These are phyloP conservation scores for Lactarius vividus DNA, from an alignment of 768 basidiomycete species.

Conservation along the genomic window DNA sequence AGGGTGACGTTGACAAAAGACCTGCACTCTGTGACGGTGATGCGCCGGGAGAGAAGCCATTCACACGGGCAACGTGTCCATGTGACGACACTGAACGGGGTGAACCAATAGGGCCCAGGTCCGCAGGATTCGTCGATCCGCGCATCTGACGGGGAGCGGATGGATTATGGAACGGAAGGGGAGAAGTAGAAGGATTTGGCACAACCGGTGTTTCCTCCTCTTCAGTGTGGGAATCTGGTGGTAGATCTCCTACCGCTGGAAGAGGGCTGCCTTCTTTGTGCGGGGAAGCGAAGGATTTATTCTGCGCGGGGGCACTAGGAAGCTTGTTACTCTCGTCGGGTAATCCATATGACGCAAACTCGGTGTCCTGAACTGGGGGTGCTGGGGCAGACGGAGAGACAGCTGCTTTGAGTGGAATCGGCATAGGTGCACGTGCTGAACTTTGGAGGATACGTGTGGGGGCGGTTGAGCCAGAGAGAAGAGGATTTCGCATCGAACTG, in stretches of 20 bases:
- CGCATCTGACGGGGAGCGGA: conserved; percentile 50
- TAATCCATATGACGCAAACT: conserved; percentile 65
- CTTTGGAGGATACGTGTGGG: conserved; percentile 52
- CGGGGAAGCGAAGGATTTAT: conserved; percentile 26
- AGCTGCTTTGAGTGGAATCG: conserved; percentile 66
- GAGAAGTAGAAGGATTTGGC: conserved; percentile 37
- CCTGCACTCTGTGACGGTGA: conserved; percentile 47
- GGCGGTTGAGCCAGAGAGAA: conserved; percentile 63
- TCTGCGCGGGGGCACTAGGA: conserved; percentile 44
- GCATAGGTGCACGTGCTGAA: conserved; percentile 56
- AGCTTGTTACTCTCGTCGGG: conserved; percentile 58
- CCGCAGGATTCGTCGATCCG: conserved; percentile 41
- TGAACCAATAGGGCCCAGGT: conserved; percentile 83
- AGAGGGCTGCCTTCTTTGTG: conserved; percentile 20
- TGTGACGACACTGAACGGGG: conserved; percentile 46
- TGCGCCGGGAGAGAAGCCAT: conserved; percentile 55
- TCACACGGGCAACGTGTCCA: conserved; percentile 39
- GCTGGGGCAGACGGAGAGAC: conserved; percentile 78
- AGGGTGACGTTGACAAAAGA: conserved; percentile 62
- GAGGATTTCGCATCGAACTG: conserved; percentile 32
- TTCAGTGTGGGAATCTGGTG: conserved; percentile 10
- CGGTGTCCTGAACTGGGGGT: conserved; percentile 70
- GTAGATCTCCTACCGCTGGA: conserved; percentile 12
- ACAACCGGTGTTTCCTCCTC: conserved; percentile 15
- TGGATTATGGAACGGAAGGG: conserved; percentile 52